Evolutionary conservation across 1,139 yeast genomes (phyloP).

Genomic region (Blastobotrys arbuscula): DNA sequence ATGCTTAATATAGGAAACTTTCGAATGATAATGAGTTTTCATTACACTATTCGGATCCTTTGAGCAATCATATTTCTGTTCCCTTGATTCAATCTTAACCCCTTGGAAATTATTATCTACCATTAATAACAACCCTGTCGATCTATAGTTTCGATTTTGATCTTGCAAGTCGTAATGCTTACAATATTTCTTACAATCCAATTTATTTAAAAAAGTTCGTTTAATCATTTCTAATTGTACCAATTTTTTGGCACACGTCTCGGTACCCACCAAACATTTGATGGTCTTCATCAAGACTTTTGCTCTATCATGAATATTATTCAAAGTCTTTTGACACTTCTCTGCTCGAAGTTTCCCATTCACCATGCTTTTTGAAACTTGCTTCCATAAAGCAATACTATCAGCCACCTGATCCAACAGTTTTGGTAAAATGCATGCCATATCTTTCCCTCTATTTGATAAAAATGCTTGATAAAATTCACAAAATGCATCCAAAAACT

Average conservation of each 20-base stretch:
- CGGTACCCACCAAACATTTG: constrained; percentile 17
- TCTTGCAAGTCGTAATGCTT: background rate
- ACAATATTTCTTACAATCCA: constrained; percentile 1
- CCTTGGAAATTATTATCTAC: constrained; percentile 9
- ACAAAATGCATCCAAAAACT: constrained; percentile 23
- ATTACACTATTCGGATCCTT: constrained; percentile 12
- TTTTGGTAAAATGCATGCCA: constrained; percentile 16
- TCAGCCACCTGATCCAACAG: constrained; percentile 11
- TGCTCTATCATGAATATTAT: constrained; percentile 11
- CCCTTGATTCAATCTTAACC: constrained; percentile 19
- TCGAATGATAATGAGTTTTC: constrained; percentile 12
- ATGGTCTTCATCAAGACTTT: constrained; percentile 13
- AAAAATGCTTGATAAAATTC: constrained; percentile 21
- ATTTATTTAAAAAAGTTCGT: constrained; percentile 15
- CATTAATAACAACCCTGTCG: constrained; percentile 10
- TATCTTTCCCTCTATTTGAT: constrained; percentile 22
- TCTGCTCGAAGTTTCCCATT: constrained; percentile 4
- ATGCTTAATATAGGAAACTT: constrained; percentile 14
- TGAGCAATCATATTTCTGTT: constrained; percentile 14
- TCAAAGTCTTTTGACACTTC: constrained; percentile 5
- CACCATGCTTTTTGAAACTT: constrained; percentile 1
- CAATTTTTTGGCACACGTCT: constrained; percentile 16
- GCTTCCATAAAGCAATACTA: constrained; percentile 6
- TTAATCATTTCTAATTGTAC: constrained; percentile 18
- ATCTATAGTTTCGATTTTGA: constrained; percentile 11